Evolutionary conservation across 495 filamentous ascomycete species (phyloP), one percentile per base, ranked within the genome.

Genomic region (Neurospora sp.): DNA sequence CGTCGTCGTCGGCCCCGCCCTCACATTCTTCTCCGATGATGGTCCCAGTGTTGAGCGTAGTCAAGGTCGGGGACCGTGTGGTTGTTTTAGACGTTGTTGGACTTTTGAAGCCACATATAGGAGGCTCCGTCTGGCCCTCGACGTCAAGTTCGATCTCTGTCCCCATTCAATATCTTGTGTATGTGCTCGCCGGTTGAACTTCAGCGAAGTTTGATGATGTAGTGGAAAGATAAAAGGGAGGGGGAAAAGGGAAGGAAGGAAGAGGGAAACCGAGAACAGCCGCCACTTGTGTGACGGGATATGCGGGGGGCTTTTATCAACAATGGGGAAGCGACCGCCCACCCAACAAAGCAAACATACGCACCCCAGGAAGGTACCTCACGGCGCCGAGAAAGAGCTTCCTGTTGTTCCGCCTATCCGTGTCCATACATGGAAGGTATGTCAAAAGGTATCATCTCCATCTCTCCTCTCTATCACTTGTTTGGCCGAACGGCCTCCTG

Each of bases 111-210:
- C 81, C 81, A 82, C 83, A 79, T 85, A 85, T 85, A 85, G 83
- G 83, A 82, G 83, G 83, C 78, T 85, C 83, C 81, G 83, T 83
- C 83, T 83, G 83, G 79, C 80, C 83, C 82, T 85, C 83, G 82
- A 84, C 83, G 78, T 77, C 78, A 78, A 78, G 75, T 72, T 82
- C 82, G 76, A 79, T 83, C 82, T 83, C 83, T 83, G 82, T 82
- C 79, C 83, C 83, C 83, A 85, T 85, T 85, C 83, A 85, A 79
- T 78, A 75, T 62, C 54, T 31, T 15, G 21, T 59, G 48, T 59
- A 28, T 59, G 45, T 54, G 2, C 45, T 54, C 45, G 45, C 45
- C 45, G 45, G 45, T 28, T 62, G 28, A 62, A 62, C 54, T 62
- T 62, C 15, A 62, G 54, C 54, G 54, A 62, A 62, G 54, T 34